Conservation (phyloP, 1,284 basidiomycete genomes). For the Heterobasidion annosum region DNA sequence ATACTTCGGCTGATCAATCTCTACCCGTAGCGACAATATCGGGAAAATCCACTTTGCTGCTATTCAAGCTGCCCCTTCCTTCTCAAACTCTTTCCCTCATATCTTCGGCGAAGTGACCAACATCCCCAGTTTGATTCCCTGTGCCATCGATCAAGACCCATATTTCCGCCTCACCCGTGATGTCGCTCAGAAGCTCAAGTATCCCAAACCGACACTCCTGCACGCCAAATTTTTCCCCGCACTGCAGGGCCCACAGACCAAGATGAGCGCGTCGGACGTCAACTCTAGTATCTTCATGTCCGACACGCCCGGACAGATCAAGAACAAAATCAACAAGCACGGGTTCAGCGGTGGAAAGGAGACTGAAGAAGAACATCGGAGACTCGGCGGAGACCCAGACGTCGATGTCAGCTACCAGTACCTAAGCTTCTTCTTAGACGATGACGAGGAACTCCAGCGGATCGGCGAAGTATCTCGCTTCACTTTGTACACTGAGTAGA, state of each 20-base stretch:
- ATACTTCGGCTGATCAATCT: background rate
- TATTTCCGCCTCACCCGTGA: slow-evolving; percentile 98
- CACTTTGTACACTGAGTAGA: background rate
- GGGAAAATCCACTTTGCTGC: slow-evolving; percentile 97
- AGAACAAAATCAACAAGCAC: slow-evolving; percentile 95
- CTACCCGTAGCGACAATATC: slow-evolving; percentile 76
- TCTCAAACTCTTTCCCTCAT: slow-evolving; percentile 98
- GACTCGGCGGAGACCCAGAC: slow-evolving; percentile 86
- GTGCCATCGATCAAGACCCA: slow-evolving; percentile 95
- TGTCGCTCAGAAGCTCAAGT: slow-evolving; percentile 89
- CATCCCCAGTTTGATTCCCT: slow-evolving; percentile 92
- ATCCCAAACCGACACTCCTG: slow-evolving; percentile 89
- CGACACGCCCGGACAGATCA: slow-evolving; percentile 89
- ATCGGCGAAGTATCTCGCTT: slow-evolving; percentile 59
- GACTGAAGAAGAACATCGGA: slow-evolving; percentile 89
- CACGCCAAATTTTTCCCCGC: slow-evolving; percentile 99
- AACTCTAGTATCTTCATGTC: slow-evolving; percentile 95
- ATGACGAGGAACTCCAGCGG: slow-evolving; percentile 79
- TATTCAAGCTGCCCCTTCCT: slow-evolving; percentile 95
- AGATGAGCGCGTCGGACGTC: slow-evolving; percentile 95
- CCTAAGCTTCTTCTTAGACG: slow-evolving; percentile 93
- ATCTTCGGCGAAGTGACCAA: slow-evolving; percentile 86
- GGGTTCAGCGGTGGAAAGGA: slow-evolving; percentile 88
- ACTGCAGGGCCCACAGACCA: slow-evolving; percentile 94
- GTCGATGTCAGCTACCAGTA: slow-evolving; percentile 98